These are phyloP conservation scores for Drechslerella dactyloides DNA, from an alignment of 2,329 filamentous ascomycete species.

Conservation along the genomic window DNA sequence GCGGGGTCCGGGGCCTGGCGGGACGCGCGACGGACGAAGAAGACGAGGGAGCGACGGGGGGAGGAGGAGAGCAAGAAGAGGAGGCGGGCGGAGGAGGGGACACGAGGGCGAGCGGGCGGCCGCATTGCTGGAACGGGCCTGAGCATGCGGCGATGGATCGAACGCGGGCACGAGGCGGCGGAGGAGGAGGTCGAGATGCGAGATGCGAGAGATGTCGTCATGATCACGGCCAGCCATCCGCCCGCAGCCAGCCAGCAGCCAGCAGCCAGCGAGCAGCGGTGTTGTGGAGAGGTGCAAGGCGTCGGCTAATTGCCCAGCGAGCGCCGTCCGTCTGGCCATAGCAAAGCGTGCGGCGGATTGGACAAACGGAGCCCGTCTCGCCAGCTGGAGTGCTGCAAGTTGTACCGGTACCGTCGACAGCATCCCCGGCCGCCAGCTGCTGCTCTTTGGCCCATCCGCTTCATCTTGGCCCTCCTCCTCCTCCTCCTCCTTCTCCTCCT, in stretches of 20 bases:
- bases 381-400: too few relatives aligned
- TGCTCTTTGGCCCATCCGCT: neutral
- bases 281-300: too few relatives aligned
- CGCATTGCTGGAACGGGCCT: too few relatives aligned
- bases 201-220: neutral
- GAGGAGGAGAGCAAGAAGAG: neutral
- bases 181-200: neutral
- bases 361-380: too few relatives aligned
- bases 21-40: neutral
- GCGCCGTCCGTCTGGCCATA: too few relatives aligned
- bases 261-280: neutral
- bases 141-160: too few relatives aligned
- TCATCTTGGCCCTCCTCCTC: neutral
- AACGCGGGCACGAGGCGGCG: neutral
- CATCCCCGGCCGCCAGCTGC: neutral
- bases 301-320: too few relatives aligned
- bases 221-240: too few relatives aligned
- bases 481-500: neutral
- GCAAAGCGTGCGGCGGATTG: too few relatives aligned
- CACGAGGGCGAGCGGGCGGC: neutral
- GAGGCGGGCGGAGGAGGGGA: neutral
- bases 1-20: too few relatives aligned
- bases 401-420: neutral
- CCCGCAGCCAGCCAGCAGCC: neutral
- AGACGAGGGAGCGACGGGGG: constrained; percentile 1